These are phyloP conservation scores for Mycena belliarum DNA, from an alignment of 768 basidiomycete genomes.

Conservation along the genomic window DNA sequence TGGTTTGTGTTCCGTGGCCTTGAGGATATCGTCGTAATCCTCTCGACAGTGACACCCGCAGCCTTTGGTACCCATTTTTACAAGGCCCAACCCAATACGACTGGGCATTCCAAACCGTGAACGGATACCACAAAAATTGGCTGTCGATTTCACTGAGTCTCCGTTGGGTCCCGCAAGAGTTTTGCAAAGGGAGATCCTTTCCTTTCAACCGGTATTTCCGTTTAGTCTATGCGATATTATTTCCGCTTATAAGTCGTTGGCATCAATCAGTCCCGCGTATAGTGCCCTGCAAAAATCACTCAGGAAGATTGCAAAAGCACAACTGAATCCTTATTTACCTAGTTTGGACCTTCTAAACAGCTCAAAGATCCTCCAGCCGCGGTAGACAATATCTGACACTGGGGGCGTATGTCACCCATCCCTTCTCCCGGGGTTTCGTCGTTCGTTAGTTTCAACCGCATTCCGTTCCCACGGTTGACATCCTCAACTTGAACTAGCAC, in stretches of 20 bases:
- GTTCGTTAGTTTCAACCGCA: background rate
- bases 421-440: slow-evolving; percentile 5
- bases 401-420: background rate
- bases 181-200: slow-evolving; percentile 6
- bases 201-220: background rate
- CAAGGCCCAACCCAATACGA: slow-evolving; percentile 23
- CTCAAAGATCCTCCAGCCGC: background rate
- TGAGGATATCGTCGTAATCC: background rate
- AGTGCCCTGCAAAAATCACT: background rate
- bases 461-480: background rate
- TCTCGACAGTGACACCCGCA: slow-evolving; percentile 6
- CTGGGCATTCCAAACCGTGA: slow-evolving; percentile 26
- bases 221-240: background rate
- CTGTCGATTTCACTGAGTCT: background rate
- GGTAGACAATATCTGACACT: background rate
- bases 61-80: slow-evolving; percentile 18
- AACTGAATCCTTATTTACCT: slow-evolving; percentile 29
- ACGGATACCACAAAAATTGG: background rate
- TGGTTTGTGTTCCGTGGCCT: background rate
- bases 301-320: slow-evolving; percentile 11
- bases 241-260: slow-evolving; percentile 15
- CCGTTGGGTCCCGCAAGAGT: slow-evolving; percentile 18
- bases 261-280: slow-evolving; percentile 4
- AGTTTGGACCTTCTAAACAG: background rate
- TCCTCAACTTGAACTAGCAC: background rate